Percentiles rank a stretch among this genome's conserved stretches.
Evolutionary conservation across 176 grass and related monocot genomes (phyloP).

Genomic region (Metroxylon sagu): DNA sequence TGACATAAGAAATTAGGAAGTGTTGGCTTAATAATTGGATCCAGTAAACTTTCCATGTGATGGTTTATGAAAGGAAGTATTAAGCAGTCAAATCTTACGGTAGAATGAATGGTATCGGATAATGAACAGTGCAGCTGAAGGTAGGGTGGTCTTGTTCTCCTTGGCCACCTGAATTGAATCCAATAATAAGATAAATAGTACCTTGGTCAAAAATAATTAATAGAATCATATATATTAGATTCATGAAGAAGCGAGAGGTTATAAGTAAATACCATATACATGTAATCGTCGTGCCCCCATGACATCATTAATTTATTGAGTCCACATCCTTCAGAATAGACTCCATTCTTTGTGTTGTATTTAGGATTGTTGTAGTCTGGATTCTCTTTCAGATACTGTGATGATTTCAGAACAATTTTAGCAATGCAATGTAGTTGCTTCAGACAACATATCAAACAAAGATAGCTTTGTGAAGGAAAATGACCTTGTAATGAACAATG

Average conservation of each 20-base stretch:
- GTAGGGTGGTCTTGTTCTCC: slow-evolving; percentile 84
- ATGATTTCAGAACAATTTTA: slow-evolving; percentile 4
- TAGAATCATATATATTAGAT: too few relatives aligned
- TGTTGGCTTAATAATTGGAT: too few relatives aligned
- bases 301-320: slow-evolving; percentile 75
- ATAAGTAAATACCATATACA: slow-evolving; percentile 57
- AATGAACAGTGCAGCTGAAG: slow-evolving; percentile 76
- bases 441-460: too few relatives aligned
- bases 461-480: too few relatives aligned
- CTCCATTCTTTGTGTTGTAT: slow-evolving; percentile 61
- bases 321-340: slow-evolving; percentile 72
- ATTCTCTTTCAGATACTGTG: slow-evolving; percentile 74
- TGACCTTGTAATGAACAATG: slow-evolving; percentile 86
- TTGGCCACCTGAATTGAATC: slow-evolving; percentile 7
- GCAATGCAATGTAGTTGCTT: neutral
- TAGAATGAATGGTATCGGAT: slow-evolving; percentile 96
- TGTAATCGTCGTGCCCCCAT: slow-evolving; percentile 83
- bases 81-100: slow-evolving; percentile 27
- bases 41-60: too few relatives aligned
- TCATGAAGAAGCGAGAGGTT: too few relatives aligned
- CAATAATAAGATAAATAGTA: too few relatives aligned
- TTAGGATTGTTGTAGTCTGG: slow-evolving; percentile 59
- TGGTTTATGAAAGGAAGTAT: too few relatives aligned
- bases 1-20: neutral
- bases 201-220: too few relatives aligned